Base-by-base conservation (phyloP, 768 basidiomycete genomes). In the Leccinum disarticulatum region DNA sequence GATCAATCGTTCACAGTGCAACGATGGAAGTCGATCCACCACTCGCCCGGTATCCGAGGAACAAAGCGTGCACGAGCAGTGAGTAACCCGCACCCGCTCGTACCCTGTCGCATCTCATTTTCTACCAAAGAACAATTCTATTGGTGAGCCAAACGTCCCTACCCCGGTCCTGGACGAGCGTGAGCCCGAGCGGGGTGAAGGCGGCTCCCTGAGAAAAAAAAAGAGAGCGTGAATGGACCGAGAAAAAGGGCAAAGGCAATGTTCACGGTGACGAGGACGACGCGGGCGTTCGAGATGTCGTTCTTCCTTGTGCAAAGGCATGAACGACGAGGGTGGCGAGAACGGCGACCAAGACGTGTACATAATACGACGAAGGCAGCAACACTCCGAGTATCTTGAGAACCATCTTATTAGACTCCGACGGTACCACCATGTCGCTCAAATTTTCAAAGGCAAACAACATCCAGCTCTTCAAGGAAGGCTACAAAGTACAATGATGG, bases 401-500 rank as follows among this genome's bases (percentile, higher is more conserved):
- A 25, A 87, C 85, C 85, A 87, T 87, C 33, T 33, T 33, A 33
- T 33, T 31, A 31, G 41, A 41, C 17, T 41, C 41, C 17, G 17
- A n/a, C n/a, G n/a, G n/a, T n/a, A n/a, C n/a, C 13, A 13, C 33
- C 52, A 98, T 98, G 95, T 87, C 94, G 62, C 82, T 98, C 68
- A 95, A 95, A 80, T 93, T 98, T 19, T 95, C 95, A 30, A 95
- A 95, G 75, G 79, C 88, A 55, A 89, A 86, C 71, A 91, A 88
- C 63, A 71, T 95, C 46, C 93, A 95, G 74, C 85, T 99, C 43
- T 98, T 99, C 83, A 98, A 98, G 75, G 93, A 97, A 31, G 96
- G 96, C 27, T 95, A 93, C 84, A 97, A 96, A 83, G 94, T 91
- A 62, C 22, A 59, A 55, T 15, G 28, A 10, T 14, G 25, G 10